Evolutionary conservation across 441 rosid genomes (phyloP), one percentile per base, ranked within the genome.

Genomic region (Aleurites moluccanus): DNA sequence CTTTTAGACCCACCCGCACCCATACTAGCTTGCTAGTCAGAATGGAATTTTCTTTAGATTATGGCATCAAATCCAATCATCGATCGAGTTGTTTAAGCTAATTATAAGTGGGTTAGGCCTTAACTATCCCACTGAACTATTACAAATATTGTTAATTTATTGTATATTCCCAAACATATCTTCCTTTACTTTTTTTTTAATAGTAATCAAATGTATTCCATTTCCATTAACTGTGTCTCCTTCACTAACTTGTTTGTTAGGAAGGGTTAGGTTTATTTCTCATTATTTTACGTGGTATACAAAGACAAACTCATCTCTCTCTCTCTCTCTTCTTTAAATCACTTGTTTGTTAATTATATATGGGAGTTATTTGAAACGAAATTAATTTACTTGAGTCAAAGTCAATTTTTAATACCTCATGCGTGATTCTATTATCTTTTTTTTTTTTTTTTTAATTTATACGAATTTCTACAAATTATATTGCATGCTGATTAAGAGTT

Each of bases 11-110:
- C 78, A 67, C 73, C 73, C 78, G 73, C 72, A 77, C 81, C 81
- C 33, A 45, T 67, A 28, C 13, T 21, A 53, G 70, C 57, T 47
- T 52, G 64, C 61, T 44, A 59, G 61, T 62, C 69, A 67, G 47
- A 68, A 62, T 47, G 45, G 47, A 56, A 70, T 62, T 7, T 14
- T 18, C 64, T 15, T 72, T 70, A 71, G 64, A 80, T 81, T 72
- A 64, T 70, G 77, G 78, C 79, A 84, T 80, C 83, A 78, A 80
- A 80, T 78, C 79, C 81, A 69, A 75, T 77, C 79, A 72, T 71
- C 71, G 4, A 6, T 25, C 6, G 28, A 56, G 56, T n/a, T 57
- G 33, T 73, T 71, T 73, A 67, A 64, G 60, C 21, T 71, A 77
- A 81, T 52, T 16, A 52, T 5, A 52, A 52, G 85, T 77, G 85